These are phyloP conservation scores for Rubroboletus pulcherrimus DNA, from an alignment of 768 basidiomycete genomes.

Conservation along the genomic window DNA sequence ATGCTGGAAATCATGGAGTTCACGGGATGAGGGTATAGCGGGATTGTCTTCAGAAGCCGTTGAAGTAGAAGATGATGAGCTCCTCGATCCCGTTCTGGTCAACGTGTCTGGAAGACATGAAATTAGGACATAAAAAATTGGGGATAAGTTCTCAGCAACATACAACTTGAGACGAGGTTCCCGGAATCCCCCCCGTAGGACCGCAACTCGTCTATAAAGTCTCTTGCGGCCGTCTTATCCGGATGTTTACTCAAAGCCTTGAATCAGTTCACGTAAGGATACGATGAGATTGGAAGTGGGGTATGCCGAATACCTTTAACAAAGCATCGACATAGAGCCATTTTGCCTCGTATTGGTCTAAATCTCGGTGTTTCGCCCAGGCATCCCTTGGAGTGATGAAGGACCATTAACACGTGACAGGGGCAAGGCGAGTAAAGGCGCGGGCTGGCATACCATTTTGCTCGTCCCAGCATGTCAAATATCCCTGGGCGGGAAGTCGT, in stretches of 20 bases:
- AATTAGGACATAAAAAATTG: neutral
- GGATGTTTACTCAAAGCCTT: slow-evolving; percentile 81
- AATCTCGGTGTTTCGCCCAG: slow-evolving; percentile 90
- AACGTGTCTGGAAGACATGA: slow-evolving; percentile 30
- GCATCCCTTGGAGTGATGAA: slow-evolving; percentile 62
- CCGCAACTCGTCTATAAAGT: slow-evolving; percentile 73
- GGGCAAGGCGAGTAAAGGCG: neutral
- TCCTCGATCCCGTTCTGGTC: slow-evolving; percentile 41
- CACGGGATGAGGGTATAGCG: slow-evolving; percentile 19
- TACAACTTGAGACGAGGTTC: slow-evolving; percentile 66
- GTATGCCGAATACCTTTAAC: slow-evolving; percentile 54
- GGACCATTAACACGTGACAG: slow-evolving; percentile 22
- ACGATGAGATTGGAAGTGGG: neutral
- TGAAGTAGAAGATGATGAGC: slow-evolving; percentile 65
- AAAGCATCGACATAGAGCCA: slow-evolving; percentile 87
- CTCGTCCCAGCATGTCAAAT: slow-evolving; percentile 87
- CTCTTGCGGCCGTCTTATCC: slow-evolving; percentile 72
- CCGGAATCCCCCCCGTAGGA: slow-evolving; percentile 68
- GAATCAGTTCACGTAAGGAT: neutral
- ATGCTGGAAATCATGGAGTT: slow-evolving; percentile 11
- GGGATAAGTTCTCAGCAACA: slow-evolving; percentile 9
- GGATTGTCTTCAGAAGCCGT: slow-evolving; percentile 44
- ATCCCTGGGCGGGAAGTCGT: slow-evolving; percentile 74
- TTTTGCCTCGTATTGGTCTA: slow-evolving; percentile 78
- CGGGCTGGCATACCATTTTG: slow-evolving; percentile 72